These are phyloP conservation scores for Lentinula sp. DNA, from an alignment of 768 basidiomycete species.

Conservation along the genomic window DNA sequence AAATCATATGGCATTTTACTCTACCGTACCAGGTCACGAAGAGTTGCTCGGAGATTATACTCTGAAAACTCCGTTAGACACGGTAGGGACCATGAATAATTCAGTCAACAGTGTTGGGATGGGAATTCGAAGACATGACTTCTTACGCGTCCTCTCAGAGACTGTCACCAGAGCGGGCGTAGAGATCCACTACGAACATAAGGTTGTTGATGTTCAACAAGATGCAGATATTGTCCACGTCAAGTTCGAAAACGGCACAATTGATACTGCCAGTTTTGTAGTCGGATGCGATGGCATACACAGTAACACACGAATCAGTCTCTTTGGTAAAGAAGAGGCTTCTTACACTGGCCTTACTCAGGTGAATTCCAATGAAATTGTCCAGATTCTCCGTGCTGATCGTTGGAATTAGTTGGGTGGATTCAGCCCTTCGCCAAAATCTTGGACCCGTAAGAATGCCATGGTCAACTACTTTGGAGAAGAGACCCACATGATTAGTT, in stretches of 20 bases:
- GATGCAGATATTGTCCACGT: slow-evolving; percentile 22
- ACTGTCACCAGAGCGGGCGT: slow-evolving; percentile 25
- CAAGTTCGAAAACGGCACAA: slow-evolving; percentile 26
- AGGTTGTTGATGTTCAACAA: slow-evolving; percentile 25
- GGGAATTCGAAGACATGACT: slow-evolving; percentile 23
- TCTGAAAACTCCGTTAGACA: slow-evolving; percentile 13
- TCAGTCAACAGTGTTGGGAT: not conserved
- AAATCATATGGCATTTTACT: slow-evolving; percentile 9
- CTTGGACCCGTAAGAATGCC: slow-evolving; percentile 10
- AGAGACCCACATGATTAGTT: slow-evolving; percentile 29
- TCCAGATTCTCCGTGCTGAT: not conserved
- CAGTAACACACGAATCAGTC: slow-evolving; percentile 27
- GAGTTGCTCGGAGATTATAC: slow-evolving; percentile 18
- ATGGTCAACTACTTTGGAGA: slow-evolving; percentile 31
- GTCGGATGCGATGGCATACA: slow-evolving; percentile 42
- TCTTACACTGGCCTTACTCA: slow-evolving; percentile 33
- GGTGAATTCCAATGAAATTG: slow-evolving; percentile 13
- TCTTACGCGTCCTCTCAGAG: slow-evolving; percentile 24
- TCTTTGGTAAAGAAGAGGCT: slow-evolving; percentile 30
- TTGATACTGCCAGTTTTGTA: slow-evolving; percentile 30
- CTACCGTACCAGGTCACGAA: slow-evolving; percentile 18
- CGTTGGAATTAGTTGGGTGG: slow-evolving; percentile 24
- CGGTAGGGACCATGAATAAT: slow-evolving; percentile 11
- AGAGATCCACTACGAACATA: slow-evolving; percentile 25
- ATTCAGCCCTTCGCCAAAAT: slow-evolving; percentile 19